phyloP scores from a whole-genome alignment of 306 rosid genomes.

The Trifolium pratense region DNA sequence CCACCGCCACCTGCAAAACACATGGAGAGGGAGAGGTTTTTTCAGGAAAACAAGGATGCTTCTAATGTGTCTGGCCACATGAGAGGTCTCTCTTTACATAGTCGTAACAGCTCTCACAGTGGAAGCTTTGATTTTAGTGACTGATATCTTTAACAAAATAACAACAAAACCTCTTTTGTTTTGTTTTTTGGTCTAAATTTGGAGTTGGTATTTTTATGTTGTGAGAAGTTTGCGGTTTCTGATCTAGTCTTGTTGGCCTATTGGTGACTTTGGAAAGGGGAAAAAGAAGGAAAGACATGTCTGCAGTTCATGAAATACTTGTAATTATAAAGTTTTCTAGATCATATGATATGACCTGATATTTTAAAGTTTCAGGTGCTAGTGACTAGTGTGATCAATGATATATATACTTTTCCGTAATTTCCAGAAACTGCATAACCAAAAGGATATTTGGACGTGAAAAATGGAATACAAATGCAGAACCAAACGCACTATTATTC shows the following conservation, averaged over 20 bases:
- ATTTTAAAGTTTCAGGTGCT: slow-evolving; percentile 32
- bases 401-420: background rate
- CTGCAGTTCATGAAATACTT: slow-evolving; percentile 34
- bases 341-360: slow-evolving; percentile 35
- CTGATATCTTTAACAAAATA: slow-evolving; percentile 35
- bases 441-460: too few relatives aligned
- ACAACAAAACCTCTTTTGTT: slow-evolving; percentile 25
- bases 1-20: slow-evolving; percentile 98
- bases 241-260: slow-evolving; percentile 37
- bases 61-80: slow-evolving; percentile 66
- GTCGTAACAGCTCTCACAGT: slow-evolving; percentile 79
- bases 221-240: slow-evolving; percentile 44
- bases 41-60: slow-evolving; percentile 83
- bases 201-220: slow-evolving; percentile 37
- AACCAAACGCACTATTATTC: too few relatives aligned
- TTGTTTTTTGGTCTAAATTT: slow-evolving; percentile 20
- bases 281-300: background rate
- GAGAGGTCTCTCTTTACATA: slow-evolving; percentile 84
- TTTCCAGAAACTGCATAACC: too few relatives aligned
- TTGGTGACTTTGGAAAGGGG: slow-evolving; percentile 37
- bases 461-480: too few relatives aligned
- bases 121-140: slow-evolving; percentile 90
- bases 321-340: slow-evolving; percentile 36
- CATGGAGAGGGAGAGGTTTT: slow-evolving; percentile 78
- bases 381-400: slow-evolving; percentile 23